Evolutionary conservation across 257 asterid genomes (phyloP).

Genomic region (Nicotiana obtusifolia): DNA sequence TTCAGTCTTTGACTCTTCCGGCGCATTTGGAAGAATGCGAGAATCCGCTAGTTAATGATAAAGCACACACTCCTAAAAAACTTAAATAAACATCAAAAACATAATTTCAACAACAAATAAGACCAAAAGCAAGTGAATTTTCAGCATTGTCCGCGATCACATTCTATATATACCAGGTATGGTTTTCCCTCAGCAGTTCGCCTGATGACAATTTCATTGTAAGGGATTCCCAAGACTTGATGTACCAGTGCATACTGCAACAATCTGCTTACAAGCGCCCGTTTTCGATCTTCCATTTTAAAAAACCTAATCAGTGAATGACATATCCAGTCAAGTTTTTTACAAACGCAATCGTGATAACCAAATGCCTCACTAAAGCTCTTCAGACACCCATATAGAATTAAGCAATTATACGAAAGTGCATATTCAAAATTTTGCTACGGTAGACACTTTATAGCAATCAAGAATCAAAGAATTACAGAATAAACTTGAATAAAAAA

Average conservation of each 20-base stretch:
- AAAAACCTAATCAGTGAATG: conserved; percentile 44
- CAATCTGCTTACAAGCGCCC: conserved; percentile 71
- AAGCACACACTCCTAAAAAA: not conserved
- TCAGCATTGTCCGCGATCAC: not conserved
- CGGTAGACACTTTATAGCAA: not conserved
- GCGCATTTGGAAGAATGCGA: too few species aligned
- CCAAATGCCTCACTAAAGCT: not conserved
- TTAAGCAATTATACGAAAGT: not conserved
- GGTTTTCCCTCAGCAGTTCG: conserved; percentile 80
- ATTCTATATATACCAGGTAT: conserved; percentile 37
- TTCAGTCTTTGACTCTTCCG: too few species aligned
- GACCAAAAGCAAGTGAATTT: not conserved
- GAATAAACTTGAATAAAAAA: not conserved
- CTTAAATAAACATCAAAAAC: not conserved
- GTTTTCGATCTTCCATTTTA: conserved; percentile 54
- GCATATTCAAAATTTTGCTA: not conserved
- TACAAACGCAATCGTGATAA: not conserved
- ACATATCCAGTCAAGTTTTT: not conserved
- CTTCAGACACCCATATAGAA: not conserved
- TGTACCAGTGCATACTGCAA: conserved; percentile 70
- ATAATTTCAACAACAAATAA: not conserved
- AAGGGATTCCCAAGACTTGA: conserved; percentile 51
- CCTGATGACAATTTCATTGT: conserved; percentile 38
- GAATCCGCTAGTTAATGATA: not conserved
- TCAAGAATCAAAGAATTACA: not conserved